These are phyloP conservation scores for Pythium folliculosum DNA, from an alignment of 352 stramenopile species.

Conservation along the genomic window DNA sequence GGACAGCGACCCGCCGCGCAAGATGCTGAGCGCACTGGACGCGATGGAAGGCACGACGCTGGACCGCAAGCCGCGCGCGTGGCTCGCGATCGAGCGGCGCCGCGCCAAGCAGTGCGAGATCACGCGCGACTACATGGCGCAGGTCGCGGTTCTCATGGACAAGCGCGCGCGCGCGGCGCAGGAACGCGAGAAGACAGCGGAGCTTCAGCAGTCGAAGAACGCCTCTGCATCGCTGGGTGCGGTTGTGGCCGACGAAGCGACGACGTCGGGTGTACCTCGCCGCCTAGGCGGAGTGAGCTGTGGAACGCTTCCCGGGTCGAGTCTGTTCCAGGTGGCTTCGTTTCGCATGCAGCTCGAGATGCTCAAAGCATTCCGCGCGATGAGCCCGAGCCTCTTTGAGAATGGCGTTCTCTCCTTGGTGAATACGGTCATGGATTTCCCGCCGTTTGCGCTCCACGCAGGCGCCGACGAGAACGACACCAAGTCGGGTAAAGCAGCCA, in stretches of 20 bases:
- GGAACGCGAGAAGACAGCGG: not conserved
- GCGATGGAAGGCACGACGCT: slow-evolving; percentile 26
- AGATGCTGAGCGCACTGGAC: slow-evolving; percentile 12
- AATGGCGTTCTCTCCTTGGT: slow-evolving; percentile 50
- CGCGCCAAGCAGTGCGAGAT: slow-evolving; percentile 28
- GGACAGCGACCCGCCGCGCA: not conserved
- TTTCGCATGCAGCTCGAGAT: slow-evolving; percentile 75
- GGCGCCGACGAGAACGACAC: not conserved
- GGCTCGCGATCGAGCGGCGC: slow-evolving; percentile 13
- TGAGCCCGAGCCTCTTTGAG: slow-evolving; percentile 52
- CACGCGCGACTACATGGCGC: slow-evolving; percentile 24
- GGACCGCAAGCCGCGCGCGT: slow-evolving; percentile 1
- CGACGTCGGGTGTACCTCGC: not conserved
- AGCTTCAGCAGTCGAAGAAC: not conserved
- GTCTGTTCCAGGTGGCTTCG: slow-evolving; percentile 51
- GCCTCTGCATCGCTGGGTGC: not conserved
- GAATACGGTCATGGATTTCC: slow-evolving; percentile 58
- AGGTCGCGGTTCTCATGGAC: slow-evolving; percentile 4
- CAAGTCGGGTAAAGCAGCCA: slow-evolving; percentile 30
- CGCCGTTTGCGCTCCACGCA: slow-evolving; percentile 49
- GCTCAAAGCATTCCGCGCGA: slow-evolving; percentile 51
- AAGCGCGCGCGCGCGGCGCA: slow-evolving; percentile 3
- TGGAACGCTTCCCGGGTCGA: not conserved
- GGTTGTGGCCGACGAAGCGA: not conserved
- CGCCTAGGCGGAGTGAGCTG: not conserved